Conservation (phyloP, 2,329 filamentous ascomycete genomes). For the Verticillium klebahnii region DNA sequence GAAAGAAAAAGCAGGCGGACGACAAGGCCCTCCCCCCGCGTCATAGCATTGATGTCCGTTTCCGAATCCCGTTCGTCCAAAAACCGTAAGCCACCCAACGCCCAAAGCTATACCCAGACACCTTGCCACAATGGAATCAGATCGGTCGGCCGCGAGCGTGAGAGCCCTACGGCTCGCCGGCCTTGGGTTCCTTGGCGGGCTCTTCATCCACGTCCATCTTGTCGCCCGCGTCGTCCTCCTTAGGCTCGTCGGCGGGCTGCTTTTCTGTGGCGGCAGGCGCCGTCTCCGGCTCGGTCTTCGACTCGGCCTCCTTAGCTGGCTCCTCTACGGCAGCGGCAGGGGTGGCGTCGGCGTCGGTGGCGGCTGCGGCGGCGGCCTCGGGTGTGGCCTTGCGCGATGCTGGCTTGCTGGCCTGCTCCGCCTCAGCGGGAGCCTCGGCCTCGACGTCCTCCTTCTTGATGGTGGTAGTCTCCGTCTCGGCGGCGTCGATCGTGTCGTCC, state of each 20-base stretch:
- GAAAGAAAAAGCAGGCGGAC: not conserved
- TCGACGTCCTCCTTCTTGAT: conserved; percentile 37
- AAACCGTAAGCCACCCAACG: not conserved
- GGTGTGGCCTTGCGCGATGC: conserved; percentile 4
- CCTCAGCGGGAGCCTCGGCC: conserved; percentile 22
- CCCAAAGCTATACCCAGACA: not conserved
- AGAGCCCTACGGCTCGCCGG: not conserved
- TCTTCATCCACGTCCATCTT: conserved; percentile 15
- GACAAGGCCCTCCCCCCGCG: not conserved
- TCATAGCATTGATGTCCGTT: not conserved
- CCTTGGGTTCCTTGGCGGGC: not conserved
- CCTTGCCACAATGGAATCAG: not conserved
- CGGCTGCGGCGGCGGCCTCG: conserved; percentile 3
- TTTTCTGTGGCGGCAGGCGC: conserved; percentile 10
- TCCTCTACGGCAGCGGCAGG: conserved; percentile 11
- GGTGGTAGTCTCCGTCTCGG: conserved; percentile 23
- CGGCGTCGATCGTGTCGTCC: conserved; percentile 30
- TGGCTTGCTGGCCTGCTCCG: conserved; percentile 19
- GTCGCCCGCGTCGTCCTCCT: conserved; percentile 13
- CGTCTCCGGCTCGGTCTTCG: conserved; percentile 4
- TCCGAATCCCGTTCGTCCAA: not conserved
- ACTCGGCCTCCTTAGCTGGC: conserved; percentile 12
- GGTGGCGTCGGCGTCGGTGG: conserved; percentile 7
- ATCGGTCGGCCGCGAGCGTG: not conserved
- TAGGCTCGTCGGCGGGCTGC: conserved; percentile 5